Percentiles rank a stretch among this genome's conserved stretches.
phyloP scores from a whole-genome alignment of 2,329 filamentous ascomycete genomes.

The Apiospora arundinis region DNA sequence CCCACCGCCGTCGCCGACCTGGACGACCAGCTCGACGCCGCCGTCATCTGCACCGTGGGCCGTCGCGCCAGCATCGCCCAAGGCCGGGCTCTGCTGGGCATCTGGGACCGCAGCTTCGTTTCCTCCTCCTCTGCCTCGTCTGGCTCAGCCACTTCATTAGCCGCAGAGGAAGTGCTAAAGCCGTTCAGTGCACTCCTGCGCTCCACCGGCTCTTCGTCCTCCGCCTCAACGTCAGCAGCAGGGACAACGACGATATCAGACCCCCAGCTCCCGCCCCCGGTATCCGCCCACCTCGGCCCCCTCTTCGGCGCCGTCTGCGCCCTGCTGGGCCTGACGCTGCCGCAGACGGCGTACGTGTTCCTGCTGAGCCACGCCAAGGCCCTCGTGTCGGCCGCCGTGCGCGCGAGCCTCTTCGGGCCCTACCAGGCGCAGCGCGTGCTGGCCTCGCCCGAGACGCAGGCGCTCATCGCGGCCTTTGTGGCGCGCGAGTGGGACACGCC shows the following conservation, averaged over 20 bases:
- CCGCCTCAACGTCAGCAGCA: neutral
- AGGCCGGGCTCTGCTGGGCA: constrained; percentile 73
- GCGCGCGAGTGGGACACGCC: constrained; percentile 63
- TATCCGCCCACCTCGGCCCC: constrained; percentile 72
- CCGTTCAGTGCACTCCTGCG: constrained; percentile 10
- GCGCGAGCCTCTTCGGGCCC: constrained; percentile 79
- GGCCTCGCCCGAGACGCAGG: constrained; percentile 64
- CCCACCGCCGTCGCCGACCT: constrained; percentile 59
- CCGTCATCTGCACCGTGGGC: constrained; percentile 79
- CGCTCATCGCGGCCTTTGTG: constrained; percentile 63
- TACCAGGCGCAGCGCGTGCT: constrained; percentile 80
- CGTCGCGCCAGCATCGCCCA: constrained; percentile 77
- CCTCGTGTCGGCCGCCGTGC: constrained; percentile 76
- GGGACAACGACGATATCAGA: constrained; percentile 22
- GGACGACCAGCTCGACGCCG: constrained; percentile 79
- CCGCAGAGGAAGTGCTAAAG: neutral
- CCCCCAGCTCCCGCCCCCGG: constrained; percentile 44
- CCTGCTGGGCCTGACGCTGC: constrained; percentile 64
- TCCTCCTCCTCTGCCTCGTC: neutral
- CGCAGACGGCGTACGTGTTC: constrained; percentile 76
- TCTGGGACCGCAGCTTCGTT: constrained; percentile 76
- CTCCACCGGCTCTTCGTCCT: neutral
- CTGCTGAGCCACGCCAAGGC: constrained; percentile 79
- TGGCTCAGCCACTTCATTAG: neutral
- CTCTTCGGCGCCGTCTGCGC: constrained; percentile 71